Conservation (phyloP, 1,139 yeast genomes). For the Taphrina betulina region DNA sequence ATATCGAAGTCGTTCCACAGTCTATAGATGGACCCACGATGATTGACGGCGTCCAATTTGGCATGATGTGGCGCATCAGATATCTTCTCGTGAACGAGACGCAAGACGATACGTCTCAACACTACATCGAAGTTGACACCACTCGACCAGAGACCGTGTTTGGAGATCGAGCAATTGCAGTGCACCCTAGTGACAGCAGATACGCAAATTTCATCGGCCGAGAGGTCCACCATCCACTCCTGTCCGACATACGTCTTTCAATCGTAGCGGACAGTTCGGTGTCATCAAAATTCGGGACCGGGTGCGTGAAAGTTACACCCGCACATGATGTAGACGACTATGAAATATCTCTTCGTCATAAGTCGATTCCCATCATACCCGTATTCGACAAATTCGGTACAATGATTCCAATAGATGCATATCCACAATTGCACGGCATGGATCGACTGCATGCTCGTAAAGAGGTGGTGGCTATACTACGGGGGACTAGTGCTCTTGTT, state of each 20-base stretch:
- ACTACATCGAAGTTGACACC: constrained; percentile 30
- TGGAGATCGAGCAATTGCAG: constrained; percentile 35
- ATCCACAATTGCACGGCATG: constrained; percentile 22
- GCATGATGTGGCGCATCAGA: constrained; percentile 31
- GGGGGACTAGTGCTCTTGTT: constrained; percentile 7
- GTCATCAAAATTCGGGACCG: constrained; percentile 35
- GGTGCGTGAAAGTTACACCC: constrained; percentile 36
- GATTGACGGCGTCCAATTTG: constrained; percentile 29
- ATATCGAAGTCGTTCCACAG: constrained; percentile 33
- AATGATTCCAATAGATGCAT: constrained; percentile 10
- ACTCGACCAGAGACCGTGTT: constrained; percentile 35
- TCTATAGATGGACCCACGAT: constrained; percentile 8
- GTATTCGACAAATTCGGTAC: constrained; percentile 30
- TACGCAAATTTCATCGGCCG: constrained; percentile 23
- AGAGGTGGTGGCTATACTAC: constrained; percentile 5
- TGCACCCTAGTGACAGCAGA: constrained; percentile 29
- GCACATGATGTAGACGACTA: constrained; percentile 35
- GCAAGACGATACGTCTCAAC: background rate
- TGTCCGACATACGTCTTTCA: constrained; percentile 12
- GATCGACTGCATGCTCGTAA: constrained; percentile 32
- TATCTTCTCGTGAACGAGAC: constrained; percentile 17
- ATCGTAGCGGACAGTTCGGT: constrained; percentile 33
- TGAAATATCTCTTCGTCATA: constrained; percentile 31
- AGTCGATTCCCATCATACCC: constrained; percentile 1
- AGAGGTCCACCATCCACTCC: constrained; percentile 31